These are phyloP conservation scores for Phaeosphaeria sp. DNA, from an alignment of 2,329 filamentous ascomycete species.

Conservation along the genomic window DNA sequence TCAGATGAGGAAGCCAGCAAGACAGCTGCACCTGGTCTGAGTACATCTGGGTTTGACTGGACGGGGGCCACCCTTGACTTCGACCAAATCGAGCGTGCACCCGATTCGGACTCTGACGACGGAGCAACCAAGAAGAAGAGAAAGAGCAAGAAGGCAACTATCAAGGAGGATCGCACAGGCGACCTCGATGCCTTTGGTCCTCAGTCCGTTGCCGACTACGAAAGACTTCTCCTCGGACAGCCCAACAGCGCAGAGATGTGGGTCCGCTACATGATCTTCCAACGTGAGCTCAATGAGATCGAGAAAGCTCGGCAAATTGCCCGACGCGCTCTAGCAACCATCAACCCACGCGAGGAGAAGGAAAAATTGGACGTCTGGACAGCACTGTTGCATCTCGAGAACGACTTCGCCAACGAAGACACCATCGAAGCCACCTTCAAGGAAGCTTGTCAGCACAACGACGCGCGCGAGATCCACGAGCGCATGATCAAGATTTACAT, in stretches of 20 bases:
- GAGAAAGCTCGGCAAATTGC: slow-evolving; percentile 88
- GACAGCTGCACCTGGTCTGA: slow-evolving; percentile 62
- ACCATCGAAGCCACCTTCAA: slow-evolving; percentile 86
- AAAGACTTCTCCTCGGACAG: slow-evolving; percentile 88
- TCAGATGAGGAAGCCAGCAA: slow-evolving; percentile 29
- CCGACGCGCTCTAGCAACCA: slow-evolving; percentile 87
- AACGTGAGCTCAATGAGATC: slow-evolving; percentile 89
- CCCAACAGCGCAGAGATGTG: slow-evolving; percentile 93
- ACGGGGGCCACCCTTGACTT: slow-evolving; percentile 65
- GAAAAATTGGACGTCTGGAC: slow-evolving; percentile 98
- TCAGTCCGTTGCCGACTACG: slow-evolving; percentile 89
- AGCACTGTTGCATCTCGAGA: slow-evolving; percentile 91
- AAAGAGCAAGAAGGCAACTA: slow-evolving; percentile 76
- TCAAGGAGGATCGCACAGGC: slow-evolving; percentile 88
- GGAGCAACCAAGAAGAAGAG: slow-evolving; percentile 65
- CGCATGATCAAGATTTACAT: slow-evolving; percentile 94
- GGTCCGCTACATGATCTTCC: slow-evolving; percentile 99
- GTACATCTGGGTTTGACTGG: slow-evolving; percentile 86
- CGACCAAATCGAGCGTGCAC: slow-evolving; percentile 61
- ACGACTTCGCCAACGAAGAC: slow-evolving; percentile 84
- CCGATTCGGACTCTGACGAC: slow-evolving; percentile 62
- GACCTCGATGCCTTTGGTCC: slow-evolving; percentile 88
- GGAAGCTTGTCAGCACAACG: slow-evolving; percentile 91
- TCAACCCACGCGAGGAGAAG: slow-evolving; percentile 86
- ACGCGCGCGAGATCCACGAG: slow-evolving; percentile 87